These are phyloP conservation scores for Malassezia psittaci DNA, from an alignment of 1,284 basidiomycete genomes.

Conservation along the genomic window DNA sequence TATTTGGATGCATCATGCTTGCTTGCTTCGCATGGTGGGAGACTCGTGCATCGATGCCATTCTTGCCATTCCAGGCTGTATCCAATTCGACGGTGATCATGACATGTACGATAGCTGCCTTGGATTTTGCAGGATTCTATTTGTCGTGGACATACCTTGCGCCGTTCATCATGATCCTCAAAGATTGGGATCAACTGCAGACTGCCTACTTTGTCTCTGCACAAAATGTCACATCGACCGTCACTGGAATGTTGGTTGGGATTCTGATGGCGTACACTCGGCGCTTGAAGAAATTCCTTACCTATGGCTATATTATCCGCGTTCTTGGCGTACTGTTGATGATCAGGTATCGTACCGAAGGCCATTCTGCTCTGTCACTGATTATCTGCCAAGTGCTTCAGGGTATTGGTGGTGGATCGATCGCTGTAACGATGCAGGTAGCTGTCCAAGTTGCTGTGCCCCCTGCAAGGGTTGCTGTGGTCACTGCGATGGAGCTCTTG, in stretches of 20 bases:
- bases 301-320: slow-evolving; percentile 60
- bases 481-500: slow-evolving; percentile 68
- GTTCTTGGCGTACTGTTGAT: slow-evolving; percentile 55
- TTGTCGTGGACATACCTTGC: slow-evolving; percentile 47
- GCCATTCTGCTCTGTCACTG: slow-evolving; percentile 52
- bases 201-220: slow-evolving; percentile 45
- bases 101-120: slow-evolving; percentile 43
- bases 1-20: slow-evolving; percentile 50
- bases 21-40: slow-evolving; percentile 50
- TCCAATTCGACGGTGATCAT: slow-evolving; percentile 44
- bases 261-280: slow-evolving; percentile 53
- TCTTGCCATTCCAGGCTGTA: slow-evolving; percentile 49
- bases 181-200: slow-evolving; percentile 41
- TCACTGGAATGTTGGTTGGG: slow-evolving; percentile 60
- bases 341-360: slow-evolving; percentile 56
- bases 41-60: slow-evolving; percentile 49
- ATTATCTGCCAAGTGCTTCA: slow-evolving; percentile 58
- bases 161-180: slow-evolving; percentile 42
- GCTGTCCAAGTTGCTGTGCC: slow-evolving; percentile 67
- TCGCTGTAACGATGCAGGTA: slow-evolving; percentile 61
- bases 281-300: slow-evolving; percentile 59
- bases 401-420: slow-evolving; percentile 68
- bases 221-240: slow-evolving; percentile 56
- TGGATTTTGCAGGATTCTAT: slow-evolving; percentile 49
- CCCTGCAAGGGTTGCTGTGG: slow-evolving; percentile 66